Conservation (phyloP, 768 basidiomycete genomes). For the Gloeophyllum trabeum region DNA sequence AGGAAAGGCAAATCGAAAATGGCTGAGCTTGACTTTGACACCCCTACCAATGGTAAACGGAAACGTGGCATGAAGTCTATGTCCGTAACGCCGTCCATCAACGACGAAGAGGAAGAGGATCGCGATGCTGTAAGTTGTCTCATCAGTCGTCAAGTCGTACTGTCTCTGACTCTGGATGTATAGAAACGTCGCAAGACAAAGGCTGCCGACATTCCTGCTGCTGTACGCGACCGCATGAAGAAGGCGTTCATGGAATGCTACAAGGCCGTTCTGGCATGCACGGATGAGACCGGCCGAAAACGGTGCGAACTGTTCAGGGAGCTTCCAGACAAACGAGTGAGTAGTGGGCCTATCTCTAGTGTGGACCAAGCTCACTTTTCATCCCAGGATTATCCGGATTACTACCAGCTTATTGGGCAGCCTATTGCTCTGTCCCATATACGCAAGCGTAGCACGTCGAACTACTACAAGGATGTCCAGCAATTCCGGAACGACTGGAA, state of each 20-base stretch:
- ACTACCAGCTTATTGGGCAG: conserved; percentile 77
- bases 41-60: conserved; percentile 49
- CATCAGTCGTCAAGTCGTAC: background rate
- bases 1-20: conserved; percentile 53
- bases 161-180: conserved; percentile 2
- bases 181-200: conserved; percentile 86
- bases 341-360: conserved; percentile 10
- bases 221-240: conserved; percentile 69
- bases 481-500: conserved; percentile 72
- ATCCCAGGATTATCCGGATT: conserved; percentile 77
- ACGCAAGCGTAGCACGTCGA: conserved; percentile 59
- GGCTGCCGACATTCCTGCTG: conserved; percentile 41
- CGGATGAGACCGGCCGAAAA: conserved; percentile 64
- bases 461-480: conserved; percentile 63
- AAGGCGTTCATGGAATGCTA: conserved; percentile 70
- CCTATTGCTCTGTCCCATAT: conserved; percentile 87
- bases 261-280: conserved; percentile 60
- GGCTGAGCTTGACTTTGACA: conserved; percentile 20
- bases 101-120: conserved; percentile 72
- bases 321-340: conserved; percentile 67
- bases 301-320: conserved; percentile 84
- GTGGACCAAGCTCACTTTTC: conserved; percentile 6
- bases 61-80: conserved; percentile 66
- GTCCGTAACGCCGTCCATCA: conserved; percentile 66
- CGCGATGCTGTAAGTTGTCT: conserved; percentile 43